Evolutionary conservation across 2,329 filamentous ascomycete species (phyloP), one percentile per base, ranked within the genome.

Genomic region (Penicillium sumatraense): DNA sequence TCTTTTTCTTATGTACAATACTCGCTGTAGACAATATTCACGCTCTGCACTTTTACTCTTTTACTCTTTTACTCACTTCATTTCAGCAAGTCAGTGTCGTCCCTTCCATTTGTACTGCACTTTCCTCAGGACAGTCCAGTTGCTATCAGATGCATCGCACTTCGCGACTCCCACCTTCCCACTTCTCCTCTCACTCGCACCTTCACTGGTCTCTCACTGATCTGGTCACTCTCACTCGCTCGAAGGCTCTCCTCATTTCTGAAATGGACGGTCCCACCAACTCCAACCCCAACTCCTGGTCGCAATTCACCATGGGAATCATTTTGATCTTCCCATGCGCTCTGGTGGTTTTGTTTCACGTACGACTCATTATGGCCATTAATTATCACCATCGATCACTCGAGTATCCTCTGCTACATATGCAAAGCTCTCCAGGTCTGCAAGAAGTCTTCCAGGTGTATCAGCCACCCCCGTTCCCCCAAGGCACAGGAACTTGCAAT

Each of bases 371-470:
- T 8, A 26, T 26, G 13, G 54, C 40, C 6, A 31, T 53, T 41
- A 24, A 48, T 20, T 33, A 42, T 26, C n/a, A 38, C n/a, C 27
- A 26, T 20, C 24, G 41, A 14, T 16, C 27, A 9, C 13, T 31
- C 14, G 36, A 48, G 20, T 26, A 36, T 11, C 31, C 24, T 31
- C 13, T 27, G 40, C 2, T 27, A 13, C 45, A 50, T 49, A 23
- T 45, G 51, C 29, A 41, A 27, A 23, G 4, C 23, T 52, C 33
- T 13, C 56, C 60, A 7, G 42, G 38, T 3, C 31, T 79, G 23
- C 75, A 89, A 49, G 80, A 88, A 62, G 88, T 86, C 65, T 87
- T 91, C 63, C 83, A 91, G 73, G 84, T 91, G 14, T 83, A 86
- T 49, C 83, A 85, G 61, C 89, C 89, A 1, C 81, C 91, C 61